phyloP scores from a whole-genome alignment of 306 rosid species.

The Ormosia semicastrata region DNA sequence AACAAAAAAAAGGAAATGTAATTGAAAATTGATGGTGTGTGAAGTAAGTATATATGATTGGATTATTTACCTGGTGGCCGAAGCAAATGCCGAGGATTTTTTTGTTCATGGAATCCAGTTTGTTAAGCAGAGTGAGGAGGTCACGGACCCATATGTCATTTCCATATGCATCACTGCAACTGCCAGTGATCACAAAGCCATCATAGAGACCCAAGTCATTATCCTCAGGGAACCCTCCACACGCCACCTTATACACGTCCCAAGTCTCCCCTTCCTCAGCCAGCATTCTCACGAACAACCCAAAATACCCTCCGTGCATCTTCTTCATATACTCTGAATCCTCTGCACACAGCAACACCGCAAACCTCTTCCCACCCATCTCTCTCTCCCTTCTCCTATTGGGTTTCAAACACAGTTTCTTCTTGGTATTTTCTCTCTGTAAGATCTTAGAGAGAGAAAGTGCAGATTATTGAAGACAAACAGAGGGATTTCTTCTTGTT shows the following conservation, averaged over 20 bases:
- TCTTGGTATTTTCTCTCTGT: slow-evolving; percentile 12
- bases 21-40: background rate
- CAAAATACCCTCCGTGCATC: slow-evolving; percentile 78
- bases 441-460: slow-evolving; percentile 26
- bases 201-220: slow-evolving; percentile 50
- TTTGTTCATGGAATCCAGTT: slow-evolving; percentile 55
- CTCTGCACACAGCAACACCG: slow-evolving; percentile 72
- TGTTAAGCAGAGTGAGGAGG: slow-evolving; percentile 51
- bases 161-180: slow-evolving; percentile 81
- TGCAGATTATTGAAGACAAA: background rate
- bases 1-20: background rate
- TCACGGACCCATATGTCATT: slow-evolving; percentile 68
- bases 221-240: slow-evolving; percentile 66
- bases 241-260: slow-evolving; percentile 63
- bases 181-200: slow-evolving; percentile 85
- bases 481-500: background rate
- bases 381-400: background rate
- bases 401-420: too few relatives aligned
- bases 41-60: background rate
- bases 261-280: slow-evolving; percentile 79
- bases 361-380: slow-evolving; percentile 49
- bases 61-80: slow-evolving; percentile 66
- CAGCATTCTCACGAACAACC: slow-evolving; percentile 74
- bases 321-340: slow-evolving; percentile 80
- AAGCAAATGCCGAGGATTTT: slow-evolving; percentile 87